These are phyloP conservation scores for Casuarina glauca DNA, from an alignment of 306 rosid genomes.

Conservation along the genomic window DNA sequence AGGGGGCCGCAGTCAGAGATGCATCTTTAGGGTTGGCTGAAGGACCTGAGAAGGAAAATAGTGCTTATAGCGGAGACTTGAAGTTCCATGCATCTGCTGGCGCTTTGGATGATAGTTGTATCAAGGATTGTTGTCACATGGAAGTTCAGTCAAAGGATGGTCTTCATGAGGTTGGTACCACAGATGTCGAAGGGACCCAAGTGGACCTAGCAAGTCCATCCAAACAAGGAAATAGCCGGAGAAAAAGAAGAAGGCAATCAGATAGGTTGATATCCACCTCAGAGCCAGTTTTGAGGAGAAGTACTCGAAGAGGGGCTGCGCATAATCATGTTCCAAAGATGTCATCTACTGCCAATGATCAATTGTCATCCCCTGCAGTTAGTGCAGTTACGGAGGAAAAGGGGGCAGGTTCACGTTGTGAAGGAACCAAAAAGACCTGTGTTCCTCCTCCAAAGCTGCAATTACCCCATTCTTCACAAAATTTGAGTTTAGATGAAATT, in stretches of 20 bases:
- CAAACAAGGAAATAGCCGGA: conserved; percentile 43
- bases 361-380: conserved; percentile 45
- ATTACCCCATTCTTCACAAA: conserved; percentile 82
- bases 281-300: conserved; percentile 82
- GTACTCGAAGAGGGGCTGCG: conserved; percentile 80
- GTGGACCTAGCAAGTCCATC: conserved; percentile 45
- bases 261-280: conserved; percentile 40
- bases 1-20: conserved; percentile 22
- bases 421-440: conserved; percentile 46
- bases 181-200: conserved; percentile 36
- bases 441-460: conserved; percentile 49
- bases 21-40: conserved; percentile 35
- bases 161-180: conserved; percentile 48
- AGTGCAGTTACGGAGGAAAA: conserved; percentile 67
- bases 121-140: conserved; percentile 31
- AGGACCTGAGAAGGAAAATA: conserved; percentile 32
- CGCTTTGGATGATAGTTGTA: conserved; percentile 31
- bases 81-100: conserved; percentile 29
- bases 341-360: conserved; percentile 40
- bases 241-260: conserved; percentile 63
- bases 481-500: conserved; percentile 64
- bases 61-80: conserved; percentile 33
- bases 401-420: conserved; percentile 32
- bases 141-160: conserved; percentile 48
- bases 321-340: conserved; percentile 32